A percentile compares a stretch with the other conserved stretches of the same genome.
Conservation (phyloP, 495 filamentous ascomycete species). For the Neurospora sp. region DNA sequence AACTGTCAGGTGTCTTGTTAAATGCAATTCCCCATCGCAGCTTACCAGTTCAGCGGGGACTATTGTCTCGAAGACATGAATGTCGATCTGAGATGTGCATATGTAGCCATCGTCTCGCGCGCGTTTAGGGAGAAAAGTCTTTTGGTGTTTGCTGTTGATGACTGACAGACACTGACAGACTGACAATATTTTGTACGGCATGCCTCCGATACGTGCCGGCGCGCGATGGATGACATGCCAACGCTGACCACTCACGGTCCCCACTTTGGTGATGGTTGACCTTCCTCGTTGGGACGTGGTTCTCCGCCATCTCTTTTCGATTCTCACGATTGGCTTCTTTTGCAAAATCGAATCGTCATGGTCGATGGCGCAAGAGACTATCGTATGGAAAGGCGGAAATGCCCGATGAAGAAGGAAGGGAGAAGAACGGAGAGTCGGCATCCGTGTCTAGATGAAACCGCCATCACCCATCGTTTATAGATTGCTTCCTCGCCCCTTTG, state of each 20-base stretch:
- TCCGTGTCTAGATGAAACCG: neutral
- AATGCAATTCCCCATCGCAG: neutral
- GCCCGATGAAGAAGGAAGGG: neutral
- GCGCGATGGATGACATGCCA: neutral
- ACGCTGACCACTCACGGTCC: neutral
- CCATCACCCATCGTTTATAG: neutral
- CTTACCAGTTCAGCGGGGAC: neutral
- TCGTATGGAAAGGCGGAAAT: neutral
- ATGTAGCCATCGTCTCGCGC: neutral
- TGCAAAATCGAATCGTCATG: neutral
- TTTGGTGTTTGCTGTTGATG: neutral
- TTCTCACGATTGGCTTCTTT: neutral
- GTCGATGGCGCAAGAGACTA: neutral
- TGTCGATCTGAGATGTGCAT: neutral
- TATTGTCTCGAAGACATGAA: neutral
- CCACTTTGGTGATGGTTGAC: neutral
- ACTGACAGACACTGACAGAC: neutral
- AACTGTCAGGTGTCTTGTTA: neutral
- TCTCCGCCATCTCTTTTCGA: neutral
- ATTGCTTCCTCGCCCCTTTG: neutral
- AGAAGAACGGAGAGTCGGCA: neutral
- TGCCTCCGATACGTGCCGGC: neutral
- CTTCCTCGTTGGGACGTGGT: neutral
- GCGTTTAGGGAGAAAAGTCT: neutral
- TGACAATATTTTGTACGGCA: neutral